Evolutionary conservation across 345 rosid species (phyloP), one percentile per base, ranked within the genome.

Genomic region (Sisymbrium altissimum): DNA sequence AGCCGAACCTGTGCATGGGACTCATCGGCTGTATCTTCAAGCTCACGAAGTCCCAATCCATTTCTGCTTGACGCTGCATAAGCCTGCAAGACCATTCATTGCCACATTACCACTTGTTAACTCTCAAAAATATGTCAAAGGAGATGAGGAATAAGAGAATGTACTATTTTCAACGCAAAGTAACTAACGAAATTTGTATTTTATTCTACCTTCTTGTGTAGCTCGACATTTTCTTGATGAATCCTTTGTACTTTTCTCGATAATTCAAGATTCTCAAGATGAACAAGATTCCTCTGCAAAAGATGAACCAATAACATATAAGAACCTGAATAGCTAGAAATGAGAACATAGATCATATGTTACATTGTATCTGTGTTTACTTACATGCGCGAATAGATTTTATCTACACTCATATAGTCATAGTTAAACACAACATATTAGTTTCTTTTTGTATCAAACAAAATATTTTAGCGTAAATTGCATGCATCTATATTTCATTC

Each of bases 221-320:
- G 78, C 44, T 79, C 85, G 46, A 69, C 62, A 30, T 88, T 88
- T 84, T 88, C 95, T 56, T 80, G 86, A 74, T 57, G 40, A 39
- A 81, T 57, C 69, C 77, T 74, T 72, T 86, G 81, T 41, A 85
- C 66, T 64, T 84, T 84, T 68, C 72, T 81, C 30, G 82, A 75
- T 72, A 91, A 58, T 71, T 81, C 84, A 3, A 81, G 38, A 23
- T 87, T 88, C 79, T 91, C 92, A 45, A 86, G 80, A 79, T 84
- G 85, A 70, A 54, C 45, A 74, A 81, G 80, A 70, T 73, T 71
- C 68, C 83, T 88, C 97, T 91, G 82, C 55, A 41, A 48, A 40
- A 67, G 19, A 56, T 65, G 10, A 73, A 55, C 39, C 41, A 55
- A 14, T 5, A 5, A 32, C 7, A 32, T 72, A 49, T 71, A 25